Evolutionary conservation across 495 filamentous ascomycete genomes (phyloP), one percentile per base, ranked within the genome.

Genomic region (Pyrenula massariospora): DNA sequence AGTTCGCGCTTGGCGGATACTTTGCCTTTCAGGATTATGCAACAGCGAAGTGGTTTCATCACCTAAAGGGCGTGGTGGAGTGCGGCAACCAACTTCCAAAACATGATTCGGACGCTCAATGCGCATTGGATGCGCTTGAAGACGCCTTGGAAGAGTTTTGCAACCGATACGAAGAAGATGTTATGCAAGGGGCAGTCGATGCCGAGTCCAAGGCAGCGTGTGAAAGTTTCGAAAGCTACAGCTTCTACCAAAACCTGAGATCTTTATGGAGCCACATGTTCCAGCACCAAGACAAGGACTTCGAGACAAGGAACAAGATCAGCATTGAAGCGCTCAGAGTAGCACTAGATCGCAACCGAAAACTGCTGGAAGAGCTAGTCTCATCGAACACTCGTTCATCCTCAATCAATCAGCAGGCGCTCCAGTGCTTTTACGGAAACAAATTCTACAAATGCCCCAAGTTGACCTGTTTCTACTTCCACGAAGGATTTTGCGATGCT

Each of bases 11-110:
- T 48, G 50, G 59, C 24, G 70, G 70, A 10, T 52, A 61, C 49
- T 64, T 68, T 54, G 60, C 65, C 0, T 70, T 71, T 47, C 64
- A 69, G 50, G 70, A 74, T 54, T 74, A 74, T 53, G 70, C 68
- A 0, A 57, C 64, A 8, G 57, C 67, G 19, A 71, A 68, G 52
- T 74, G 71, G 71, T 56, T 63, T 21, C 62, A 68, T 58, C 71
- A 74, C 58, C 55, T 74, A 5, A 54, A 51, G n/a, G 51, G 57
- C 10, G 20, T 59, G 54, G 57, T 60, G 52, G 53, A 50, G 2
- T 36, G 47, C 20, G 25, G 31, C 15, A 20, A 48, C 11, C 19
- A 11, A 11, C 42, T 11, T 19, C 19, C 42, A 11, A 19, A 11
- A 11, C 11, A 11, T 11, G 42, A 48, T 11, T 48, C 42, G 11